These are phyloP conservation scores for Sporisorium graminicola DNA, from an alignment of 1,284 basidiomycete species.

Conservation along the genomic window DNA sequence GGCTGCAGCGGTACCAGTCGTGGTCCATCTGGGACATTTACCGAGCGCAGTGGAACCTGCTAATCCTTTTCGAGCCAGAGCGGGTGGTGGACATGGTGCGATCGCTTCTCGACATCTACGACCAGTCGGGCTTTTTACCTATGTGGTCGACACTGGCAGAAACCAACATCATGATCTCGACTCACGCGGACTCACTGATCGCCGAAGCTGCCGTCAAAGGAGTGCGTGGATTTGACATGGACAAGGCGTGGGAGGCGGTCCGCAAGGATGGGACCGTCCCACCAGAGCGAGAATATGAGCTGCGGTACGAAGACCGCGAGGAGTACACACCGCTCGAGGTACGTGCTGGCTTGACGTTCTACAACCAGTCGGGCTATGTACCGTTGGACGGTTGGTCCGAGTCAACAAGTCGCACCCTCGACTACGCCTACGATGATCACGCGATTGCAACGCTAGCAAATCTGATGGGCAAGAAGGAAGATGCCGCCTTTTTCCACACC, in stretches of 20 bases:
- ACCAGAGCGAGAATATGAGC: conserved; percentile 34
- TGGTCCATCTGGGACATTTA: conserved; percentile 89
- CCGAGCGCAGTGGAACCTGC: conserved; percentile 82
- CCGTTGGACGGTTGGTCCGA: conserved; percentile 76
- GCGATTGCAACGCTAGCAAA: conserved; percentile 78
- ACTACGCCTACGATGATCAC: conserved; percentile 83
- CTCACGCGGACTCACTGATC: conserved; percentile 83
- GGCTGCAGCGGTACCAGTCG: conserved; percentile 78
- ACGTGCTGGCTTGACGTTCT: conserved; percentile 81
- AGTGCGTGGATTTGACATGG: conserved; percentile 75
- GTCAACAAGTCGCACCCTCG: conserved; percentile 67
- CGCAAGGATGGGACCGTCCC: conserved; percentile 78
- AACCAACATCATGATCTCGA: conserved; percentile 81
- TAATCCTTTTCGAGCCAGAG: conserved; percentile 81
- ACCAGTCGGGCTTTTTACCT: conserved; percentile 82
- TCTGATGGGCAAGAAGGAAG: conserved; percentile 73
- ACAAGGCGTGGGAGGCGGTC: conserved; percentile 80
- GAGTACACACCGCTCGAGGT: conserved; percentile 76
- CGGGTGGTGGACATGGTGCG: conserved; percentile 80
- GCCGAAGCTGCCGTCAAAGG: conserved; percentile 82
- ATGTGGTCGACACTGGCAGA: conserved; percentile 90
- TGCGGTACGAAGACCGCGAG: conserved; percentile 78
- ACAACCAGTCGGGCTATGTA: conserved; percentile 80
- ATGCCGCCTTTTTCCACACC: conserved; percentile 74
- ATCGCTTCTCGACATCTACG: conserved; percentile 83